phyloP scores from a whole-genome alignment of 2,329 filamentous ascomycete species.

The Venturia pyrina region DNA sequence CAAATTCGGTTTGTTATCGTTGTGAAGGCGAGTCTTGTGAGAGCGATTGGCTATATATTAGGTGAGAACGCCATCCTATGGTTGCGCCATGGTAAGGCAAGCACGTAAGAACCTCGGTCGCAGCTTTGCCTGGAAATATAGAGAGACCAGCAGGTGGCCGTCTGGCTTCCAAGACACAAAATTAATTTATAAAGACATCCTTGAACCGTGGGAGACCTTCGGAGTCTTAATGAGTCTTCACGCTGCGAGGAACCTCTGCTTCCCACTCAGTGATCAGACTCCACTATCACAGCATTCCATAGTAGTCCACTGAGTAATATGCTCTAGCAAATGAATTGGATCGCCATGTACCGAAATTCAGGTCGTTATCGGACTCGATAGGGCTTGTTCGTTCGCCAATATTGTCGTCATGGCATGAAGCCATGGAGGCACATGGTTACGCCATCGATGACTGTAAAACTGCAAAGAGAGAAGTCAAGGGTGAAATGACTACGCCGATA shows the following conservation, averaged over 20 bases:
- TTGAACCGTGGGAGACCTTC: background rate
- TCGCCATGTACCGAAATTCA: background rate
- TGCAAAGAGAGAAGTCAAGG: background rate
- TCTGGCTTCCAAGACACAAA: background rate
- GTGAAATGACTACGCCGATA: background rate
- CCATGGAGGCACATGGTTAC: background rate
- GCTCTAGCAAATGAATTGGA: background rate
- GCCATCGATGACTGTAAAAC: background rate
- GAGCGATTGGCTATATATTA: background rate
- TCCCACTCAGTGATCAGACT: too few relatives aligned
- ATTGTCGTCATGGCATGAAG: background rate
- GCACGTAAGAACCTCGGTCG: background rate
- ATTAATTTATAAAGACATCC: background rate
- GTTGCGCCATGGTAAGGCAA: background rate
- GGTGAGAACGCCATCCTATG: background rate
- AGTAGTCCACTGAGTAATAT: too few relatives aligned
- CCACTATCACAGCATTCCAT: too few relatives aligned
- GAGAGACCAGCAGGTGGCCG: background rate
- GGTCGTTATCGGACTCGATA: background rate
- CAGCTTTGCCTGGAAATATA: background rate
- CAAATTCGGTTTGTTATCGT: background rate
- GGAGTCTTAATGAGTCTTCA: background rate
- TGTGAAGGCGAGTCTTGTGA: background rate
- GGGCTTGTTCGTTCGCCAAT: background rate
- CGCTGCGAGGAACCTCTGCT: background rate